phyloP scores from a whole-genome alignment of 345 rosid genomes.

The Pistacia vera region DNA sequence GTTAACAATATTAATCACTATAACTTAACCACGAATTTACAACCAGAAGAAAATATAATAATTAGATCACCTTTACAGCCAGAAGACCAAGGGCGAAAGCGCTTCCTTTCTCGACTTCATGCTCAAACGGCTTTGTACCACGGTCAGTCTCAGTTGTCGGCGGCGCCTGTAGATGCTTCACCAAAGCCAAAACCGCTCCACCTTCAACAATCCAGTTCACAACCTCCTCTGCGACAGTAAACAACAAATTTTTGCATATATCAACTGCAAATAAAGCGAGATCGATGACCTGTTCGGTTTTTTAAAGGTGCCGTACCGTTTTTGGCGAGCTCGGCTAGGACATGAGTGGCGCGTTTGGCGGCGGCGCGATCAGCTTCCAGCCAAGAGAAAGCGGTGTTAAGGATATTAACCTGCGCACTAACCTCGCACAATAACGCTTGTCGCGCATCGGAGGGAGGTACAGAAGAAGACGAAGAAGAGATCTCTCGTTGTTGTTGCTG shows the following conservation, averaged over 20 bases:
- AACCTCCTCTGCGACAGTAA: slow-evolving; percentile 73
- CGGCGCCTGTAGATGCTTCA: slow-evolving; percentile 89
- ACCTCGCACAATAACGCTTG: slow-evolving; percentile 65
- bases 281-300: slow-evolving; percentile 25
- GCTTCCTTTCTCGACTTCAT: slow-evolving; percentile 98
- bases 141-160: slow-evolving; percentile 54
- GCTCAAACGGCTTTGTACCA: slow-evolving; percentile 73
- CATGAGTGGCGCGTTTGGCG: slow-evolving; percentile 91
- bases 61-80: slow-evolving; percentile 75
- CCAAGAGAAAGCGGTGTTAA: slow-evolving; percentile 80
- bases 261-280: slow-evolving; percentile 25
- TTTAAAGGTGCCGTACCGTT: slow-evolving; percentile 49
- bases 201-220: slow-evolving; percentile 96
- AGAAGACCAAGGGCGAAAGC: slow-evolving; percentile 97
- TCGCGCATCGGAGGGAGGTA: slow-evolving; percentile 54
- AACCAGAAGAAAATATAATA: background rate
- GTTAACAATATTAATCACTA: background rate
- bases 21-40: slow-evolving; percentile 10
- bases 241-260: background rate
- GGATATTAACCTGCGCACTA: slow-evolving; percentile 68
- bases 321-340: slow-evolving; percentile 98
- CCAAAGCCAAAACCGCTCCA: slow-evolving; percentile 91
- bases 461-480: slow-evolving; percentile 26
- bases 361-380: slow-evolving; percentile 90
- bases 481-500: slow-evolving; percentile 41